Percentiles rank a stretch among this genome's conserved stretches.
These are phyloP conservation scores for Tolypocladium tundrense DNA, from an alignment of 2,329 filamentous ascomycete species.

Conservation along the genomic window DNA sequence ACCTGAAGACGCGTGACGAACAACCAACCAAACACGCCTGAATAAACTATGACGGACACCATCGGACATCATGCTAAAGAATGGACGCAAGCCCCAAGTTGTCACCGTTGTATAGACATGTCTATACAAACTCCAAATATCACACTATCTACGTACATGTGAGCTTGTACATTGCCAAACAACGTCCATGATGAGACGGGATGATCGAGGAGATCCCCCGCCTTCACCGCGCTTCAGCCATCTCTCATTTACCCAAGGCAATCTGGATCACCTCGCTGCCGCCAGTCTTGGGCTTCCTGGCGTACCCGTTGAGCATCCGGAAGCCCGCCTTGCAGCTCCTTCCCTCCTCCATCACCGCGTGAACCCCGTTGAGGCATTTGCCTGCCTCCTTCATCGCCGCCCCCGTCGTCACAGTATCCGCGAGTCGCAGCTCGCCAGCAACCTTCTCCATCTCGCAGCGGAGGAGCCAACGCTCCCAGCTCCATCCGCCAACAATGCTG, in stretches of 20 bases:
- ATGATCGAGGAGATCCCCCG: constrained; percentile 13
- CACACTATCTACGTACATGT: background rate
- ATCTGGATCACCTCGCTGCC: constrained; percentile 28
- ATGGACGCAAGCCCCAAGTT: background rate
- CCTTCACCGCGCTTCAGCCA: constrained; percentile 3
- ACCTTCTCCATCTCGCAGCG: constrained; percentile 75
- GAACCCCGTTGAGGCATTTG: constrained; percentile 49
- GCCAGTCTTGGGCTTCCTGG: constrained; percentile 45
- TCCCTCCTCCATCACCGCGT: constrained; percentile 54
- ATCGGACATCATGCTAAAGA: too few relatives aligned
- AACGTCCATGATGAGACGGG: background rate
- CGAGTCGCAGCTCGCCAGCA: constrained; percentile 53
- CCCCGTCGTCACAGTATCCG: constrained; percentile 40
- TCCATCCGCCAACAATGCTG: constrained; percentile 76
- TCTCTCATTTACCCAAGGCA: constrained; percentile 14
- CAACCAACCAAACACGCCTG: too few relatives aligned
- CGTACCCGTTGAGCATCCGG: constrained; percentile 52
- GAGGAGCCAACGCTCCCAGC: constrained; percentile 94
- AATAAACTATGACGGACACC: too few relatives aligned
- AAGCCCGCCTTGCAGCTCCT: constrained; percentile 47
- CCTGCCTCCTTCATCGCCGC: constrained; percentile 44
- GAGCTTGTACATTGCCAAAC: too few relatives aligned
- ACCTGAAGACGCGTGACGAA: too few relatives aligned
- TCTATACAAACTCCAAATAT: background rate
- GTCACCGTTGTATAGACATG: background rate